These are phyloP conservation scores for Mycena galopus DNA, from an alignment of 768 basidiomycete species.

Conservation along the genomic window DNA sequence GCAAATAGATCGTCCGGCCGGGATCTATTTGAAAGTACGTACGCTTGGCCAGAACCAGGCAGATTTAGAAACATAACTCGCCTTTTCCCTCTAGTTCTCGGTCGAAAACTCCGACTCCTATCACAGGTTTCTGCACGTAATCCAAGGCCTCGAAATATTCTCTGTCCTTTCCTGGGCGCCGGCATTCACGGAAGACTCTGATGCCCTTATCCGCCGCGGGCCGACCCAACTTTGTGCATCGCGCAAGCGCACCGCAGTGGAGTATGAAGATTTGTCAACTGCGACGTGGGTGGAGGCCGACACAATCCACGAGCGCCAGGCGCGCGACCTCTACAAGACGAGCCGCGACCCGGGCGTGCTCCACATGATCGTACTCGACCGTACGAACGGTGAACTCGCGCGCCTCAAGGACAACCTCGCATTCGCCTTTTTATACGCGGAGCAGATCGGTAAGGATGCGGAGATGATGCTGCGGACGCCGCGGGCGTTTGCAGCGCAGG, in stretches of 20 bases:
- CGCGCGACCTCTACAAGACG: neutral
- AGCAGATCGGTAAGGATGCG: neutral
- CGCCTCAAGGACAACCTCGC: constrained; percentile 22
- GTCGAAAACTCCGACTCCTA: constrained; percentile 3
- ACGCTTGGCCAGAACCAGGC: neutral
- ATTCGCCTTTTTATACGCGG: constrained; percentile 2
- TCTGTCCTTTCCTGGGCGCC: constrained; percentile 14
- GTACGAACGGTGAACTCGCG: neutral
- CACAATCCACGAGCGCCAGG: constrained; percentile 7
- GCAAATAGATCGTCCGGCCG: constrained; percentile 6
- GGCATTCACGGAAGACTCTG: neutral
- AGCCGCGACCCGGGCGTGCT: constrained; percentile 12
- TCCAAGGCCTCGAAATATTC: constrained; percentile 16
- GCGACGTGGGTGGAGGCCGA: constrained; percentile 11
- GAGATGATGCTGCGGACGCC: neutral
- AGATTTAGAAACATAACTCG: too few species aligned
- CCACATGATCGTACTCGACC: constrained; percentile 25
- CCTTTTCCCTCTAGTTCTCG: constrained; percentile 19
- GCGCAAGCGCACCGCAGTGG: constrained; percentile 15
- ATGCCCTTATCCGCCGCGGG: constrained; percentile 6
- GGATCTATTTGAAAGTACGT: constrained; percentile 26
- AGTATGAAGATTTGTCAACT: neutral
- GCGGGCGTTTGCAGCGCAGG: constrained; percentile 8
- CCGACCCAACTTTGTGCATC: constrained; percentile 5
- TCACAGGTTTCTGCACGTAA: constrained; percentile 1